These are phyloP conservation scores for Pisolithus microcarpus DNA, from an alignment of 768 basidiomycete species.

Conservation along the genomic window DNA sequence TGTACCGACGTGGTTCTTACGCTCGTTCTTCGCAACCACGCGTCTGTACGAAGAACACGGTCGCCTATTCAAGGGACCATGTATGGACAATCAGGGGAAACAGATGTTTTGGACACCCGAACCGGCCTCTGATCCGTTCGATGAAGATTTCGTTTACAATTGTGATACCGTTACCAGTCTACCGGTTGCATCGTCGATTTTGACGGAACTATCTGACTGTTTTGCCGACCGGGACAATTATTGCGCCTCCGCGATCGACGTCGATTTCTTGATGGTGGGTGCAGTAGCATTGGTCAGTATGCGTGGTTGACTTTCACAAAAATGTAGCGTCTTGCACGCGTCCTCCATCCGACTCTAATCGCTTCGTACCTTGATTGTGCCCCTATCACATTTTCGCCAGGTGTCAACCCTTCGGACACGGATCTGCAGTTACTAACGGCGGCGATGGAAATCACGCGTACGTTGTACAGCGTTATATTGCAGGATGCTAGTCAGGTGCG, in stretches of 20 bases:
- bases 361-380: constrained; percentile 86
- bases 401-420: constrained; percentile 47
- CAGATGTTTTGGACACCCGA: constrained; percentile 22
- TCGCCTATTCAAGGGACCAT: constrained; percentile 31
- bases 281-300: constrained; percentile 11
- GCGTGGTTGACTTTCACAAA: constrained; percentile 8
- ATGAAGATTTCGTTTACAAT: constrained; percentile 27
- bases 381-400: constrained; percentile 72
- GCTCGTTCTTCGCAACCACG: constrained; percentile 46
- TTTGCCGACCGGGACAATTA: constrained; percentile 11
- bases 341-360: constrained; percentile 71
- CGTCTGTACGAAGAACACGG: constrained; percentile 52
- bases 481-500: constrained; percentile 35
- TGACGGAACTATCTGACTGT: constrained; percentile 27
- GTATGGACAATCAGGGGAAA: constrained; percentile 7
- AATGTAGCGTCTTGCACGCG: constrained; percentile 56
- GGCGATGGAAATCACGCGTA: constrained; percentile 49
- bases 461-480: constrained; percentile 53
- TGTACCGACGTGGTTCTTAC: constrained; percentile 58
- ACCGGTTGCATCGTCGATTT: constrained; percentile 23
- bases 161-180: constrained; percentile 10
- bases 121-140: constrained; percentile 17
- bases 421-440: constrained; percentile 56
- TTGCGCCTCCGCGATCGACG: constrained; percentile 12
- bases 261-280: constrained; percentile 22